Percentiles rank a stretch among this genome's conserved stretches.
These are phyloP conservation scores for Coemansia guatemalensis DNA, from an alignment of 192 early-diverging fungal genomes.

Conservation along the genomic window DNA sequence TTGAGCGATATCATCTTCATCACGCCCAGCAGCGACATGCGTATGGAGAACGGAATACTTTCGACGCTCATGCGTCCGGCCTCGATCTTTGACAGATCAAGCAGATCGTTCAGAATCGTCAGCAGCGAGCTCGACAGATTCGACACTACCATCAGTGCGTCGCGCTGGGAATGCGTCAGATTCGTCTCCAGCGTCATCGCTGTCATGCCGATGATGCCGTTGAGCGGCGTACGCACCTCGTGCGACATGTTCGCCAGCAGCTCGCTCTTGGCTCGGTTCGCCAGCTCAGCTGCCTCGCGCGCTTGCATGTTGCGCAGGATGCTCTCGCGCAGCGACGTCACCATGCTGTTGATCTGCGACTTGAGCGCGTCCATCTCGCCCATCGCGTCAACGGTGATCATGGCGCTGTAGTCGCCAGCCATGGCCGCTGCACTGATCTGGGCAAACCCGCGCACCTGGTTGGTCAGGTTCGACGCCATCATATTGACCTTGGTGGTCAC, in stretches of 20 bases:
- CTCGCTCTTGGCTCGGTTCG: constrained; percentile 73
- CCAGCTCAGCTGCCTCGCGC: constrained; percentile 76
- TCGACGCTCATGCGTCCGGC: constrained; percentile 82
- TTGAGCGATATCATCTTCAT: constrained; percentile 72
- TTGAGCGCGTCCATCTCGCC: constrained; percentile 86
- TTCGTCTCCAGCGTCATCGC: constrained; percentile 73
- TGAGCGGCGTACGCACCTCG: constrained; percentile 83
- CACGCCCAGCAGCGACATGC: constrained; percentile 62
- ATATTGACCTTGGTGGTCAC: constrained; percentile 73
- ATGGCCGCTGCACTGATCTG: constrained; percentile 73
- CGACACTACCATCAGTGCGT: constrained; percentile 78
- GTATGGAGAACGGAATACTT: constrained; percentile 65
- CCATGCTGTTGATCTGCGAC: constrained; percentile 86
- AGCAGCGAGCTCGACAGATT: constrained; percentile 69
- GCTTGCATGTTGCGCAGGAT: constrained; percentile 78
- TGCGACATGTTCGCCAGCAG: constrained; percentile 83
- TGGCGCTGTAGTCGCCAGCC: constrained; percentile 66
- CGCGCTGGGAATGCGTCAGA: constrained; percentile 75
- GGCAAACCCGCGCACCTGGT: constrained; percentile 81
- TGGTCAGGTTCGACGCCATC: constrained; percentile 71
- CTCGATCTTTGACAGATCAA: constrained; percentile 85
- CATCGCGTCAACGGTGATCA: constrained; percentile 76
- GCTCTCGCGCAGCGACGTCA: constrained; percentile 70
- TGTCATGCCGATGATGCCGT: constrained; percentile 78
- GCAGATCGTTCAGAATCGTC: constrained; percentile 79